Evolutionary conservation across 1,139 yeast species (phyloP), one percentile per base, ranked within the genome.

Genomic region (Zygotorulaspora mrakii): DNA sequence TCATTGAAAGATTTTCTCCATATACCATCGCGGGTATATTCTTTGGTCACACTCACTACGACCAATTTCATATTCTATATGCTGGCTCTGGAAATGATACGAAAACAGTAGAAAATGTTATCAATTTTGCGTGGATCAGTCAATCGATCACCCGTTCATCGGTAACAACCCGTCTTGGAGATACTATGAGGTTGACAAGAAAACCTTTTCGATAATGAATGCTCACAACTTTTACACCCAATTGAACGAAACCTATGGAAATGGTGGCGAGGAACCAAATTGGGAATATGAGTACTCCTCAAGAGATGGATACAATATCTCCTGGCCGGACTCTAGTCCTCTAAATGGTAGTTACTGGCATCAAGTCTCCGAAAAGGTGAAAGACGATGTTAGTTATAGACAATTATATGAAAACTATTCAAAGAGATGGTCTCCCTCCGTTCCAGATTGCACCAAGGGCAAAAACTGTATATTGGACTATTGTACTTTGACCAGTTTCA

Each of bases 21-120:
- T 74, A 71, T 52, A 77, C 83, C 9, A 77, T 82, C 59, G 83
- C 87, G 8, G 80, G 74, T 38, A 67, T 79, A 12, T 82, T 82
- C 65, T 79, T 73, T 56, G 89, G 87, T 17, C 88, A 82, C 55
- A 81, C 86, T 7, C 89, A 82, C 54, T 66, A 68, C 50, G 89
- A 82, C 60, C 82, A 80, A 59, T 80, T 79, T 65, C 71, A 74
- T 37, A 67, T 82, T 7, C 61, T 77, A 37, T 79, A 79, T 53
- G 68, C 71, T 4, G 60, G 70, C 17, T 64, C 67, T 40, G 54
- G 55, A 27, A 52, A 54, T 11, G 49, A 66, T 21, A 54, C 67
- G 18, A 64, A 66, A 40, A 65, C 68, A 10, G 66, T 66, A 18
- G 69, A 65, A 2, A 69, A 69, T 33, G 76, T 75, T 3, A 51